phyloP scores from a whole-genome alignment of 2,329 filamentous ascomycete genomes.

The Sporothrix mexicana region DNA sequence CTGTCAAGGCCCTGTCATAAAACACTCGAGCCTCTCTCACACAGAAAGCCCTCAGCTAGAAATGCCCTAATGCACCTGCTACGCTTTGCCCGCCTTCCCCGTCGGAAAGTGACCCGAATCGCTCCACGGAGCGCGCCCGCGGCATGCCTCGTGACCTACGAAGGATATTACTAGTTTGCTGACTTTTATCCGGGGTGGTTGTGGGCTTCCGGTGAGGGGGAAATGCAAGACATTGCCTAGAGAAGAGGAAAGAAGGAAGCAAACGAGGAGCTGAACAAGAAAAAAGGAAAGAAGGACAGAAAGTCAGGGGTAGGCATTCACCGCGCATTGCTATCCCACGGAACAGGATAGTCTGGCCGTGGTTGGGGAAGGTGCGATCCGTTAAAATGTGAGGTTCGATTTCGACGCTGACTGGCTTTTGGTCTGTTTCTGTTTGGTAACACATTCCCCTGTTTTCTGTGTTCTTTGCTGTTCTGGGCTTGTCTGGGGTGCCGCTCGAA shows the following conservation, averaged over 20 bases:
- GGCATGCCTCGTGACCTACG: constrained; percentile 12
- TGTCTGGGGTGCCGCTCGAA: constrained; percentile 1
- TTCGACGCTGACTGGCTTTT: background rate
- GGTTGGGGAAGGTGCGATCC: background rate
- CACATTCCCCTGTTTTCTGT: background rate
- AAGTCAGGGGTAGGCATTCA: background rate
- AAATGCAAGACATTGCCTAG: constrained; percentile 9
- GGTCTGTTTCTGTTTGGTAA: constrained; percentile 18
- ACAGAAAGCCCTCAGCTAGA: background rate
- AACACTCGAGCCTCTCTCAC: background rate
- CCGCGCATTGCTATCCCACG: no score
- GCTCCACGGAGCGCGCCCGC: background rate
- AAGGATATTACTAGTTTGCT: background rate
- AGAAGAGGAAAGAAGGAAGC: background rate
- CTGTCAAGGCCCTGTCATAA: background rate
- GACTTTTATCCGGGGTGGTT: background rate
- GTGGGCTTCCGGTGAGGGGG: constrained; percentile 1
- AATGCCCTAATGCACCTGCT: background rate
- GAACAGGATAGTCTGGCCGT: background rate
- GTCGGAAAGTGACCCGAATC: constrained; percentile 25
- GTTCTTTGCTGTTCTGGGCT: constrained; percentile 4
- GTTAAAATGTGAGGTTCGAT: background rate
- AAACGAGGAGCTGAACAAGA: background rate
- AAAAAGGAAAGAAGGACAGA: background rate
- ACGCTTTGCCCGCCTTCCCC: background rate